Evolutionary conservation across 371 early-diverging fungal genomes (phyloP).

Genomic region (Rhizopus arrhizus): DNA sequence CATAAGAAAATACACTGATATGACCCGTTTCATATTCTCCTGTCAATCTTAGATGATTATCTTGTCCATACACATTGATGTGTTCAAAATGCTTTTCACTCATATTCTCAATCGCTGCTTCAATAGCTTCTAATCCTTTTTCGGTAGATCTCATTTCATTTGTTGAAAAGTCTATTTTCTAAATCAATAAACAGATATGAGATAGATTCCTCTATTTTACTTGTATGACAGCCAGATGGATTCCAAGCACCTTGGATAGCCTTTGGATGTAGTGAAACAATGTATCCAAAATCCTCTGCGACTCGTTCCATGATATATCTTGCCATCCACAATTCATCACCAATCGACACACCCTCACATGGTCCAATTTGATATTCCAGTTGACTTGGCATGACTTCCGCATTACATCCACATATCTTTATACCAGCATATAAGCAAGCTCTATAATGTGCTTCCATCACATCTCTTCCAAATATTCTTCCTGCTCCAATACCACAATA

Average conservation of each 20-base stretch:
- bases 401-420: slow-evolving; percentile 50
- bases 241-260: slow-evolving; percentile 58
- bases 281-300: slow-evolving; percentile 54
- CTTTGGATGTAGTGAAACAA: slow-evolving; percentile 53
- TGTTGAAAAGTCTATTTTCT: slow-evolving; percentile 44
- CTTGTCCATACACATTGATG: slow-evolving; percentile 56
- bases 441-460: slow-evolving; percentile 63
- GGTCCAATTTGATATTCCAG: slow-evolving; percentile 60
- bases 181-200: too few species aligned
- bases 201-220: neutral
- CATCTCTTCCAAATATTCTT: slow-evolving; percentile 58
- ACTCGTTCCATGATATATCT: slow-evolving; percentile 52
- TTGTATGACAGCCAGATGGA: slow-evolving; percentile 52
- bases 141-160: slow-evolving; percentile 47
- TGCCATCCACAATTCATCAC: slow-evolving; percentile 56
- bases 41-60: slow-evolving; percentile 53
- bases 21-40: slow-evolving; percentile 58
- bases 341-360: slow-evolving; percentile 48
- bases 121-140: slow-evolving; percentile 50
- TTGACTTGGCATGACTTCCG: slow-evolving; percentile 56
- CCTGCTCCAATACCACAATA: slow-evolving; percentile 64
- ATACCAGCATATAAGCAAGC: slow-evolving; percentile 62
- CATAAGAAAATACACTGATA: slow-evolving; percentile 50
- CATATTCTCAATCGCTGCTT: slow-evolving; percentile 53
- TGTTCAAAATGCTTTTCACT: slow-evolving; percentile 45